These are phyloP conservation scores for Calocybe gangraenosa DNA, from an alignment of 768 basidiomycete species.

Conservation along the genomic window DNA sequence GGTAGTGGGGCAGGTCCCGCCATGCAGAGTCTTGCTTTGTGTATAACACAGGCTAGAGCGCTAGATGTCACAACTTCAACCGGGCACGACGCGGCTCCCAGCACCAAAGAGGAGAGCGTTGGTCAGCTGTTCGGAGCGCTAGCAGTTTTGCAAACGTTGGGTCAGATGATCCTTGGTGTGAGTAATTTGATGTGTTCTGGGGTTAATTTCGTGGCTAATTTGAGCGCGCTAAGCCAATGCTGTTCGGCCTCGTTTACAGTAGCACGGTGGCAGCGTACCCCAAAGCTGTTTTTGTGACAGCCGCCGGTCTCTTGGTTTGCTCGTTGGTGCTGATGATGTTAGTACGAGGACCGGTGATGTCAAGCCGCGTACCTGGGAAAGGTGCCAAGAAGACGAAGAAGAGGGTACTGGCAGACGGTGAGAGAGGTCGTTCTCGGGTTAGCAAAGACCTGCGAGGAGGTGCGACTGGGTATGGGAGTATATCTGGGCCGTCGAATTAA, in stretches of 20 bases:
- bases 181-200: constrained; percentile 14
- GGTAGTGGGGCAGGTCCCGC: constrained; percentile 72
- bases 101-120: constrained; percentile 24
- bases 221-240: constrained; percentile 42
- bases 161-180: constrained; percentile 61
- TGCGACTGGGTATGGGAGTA: constrained; percentile 22
- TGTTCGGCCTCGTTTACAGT: constrained; percentile 73
- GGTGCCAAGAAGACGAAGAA: constrained; percentile 15
- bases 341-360: constrained; percentile 35
- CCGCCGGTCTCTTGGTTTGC: constrained; percentile 43
- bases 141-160: constrained; percentile 64
- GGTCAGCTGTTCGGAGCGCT: constrained; percentile 72
- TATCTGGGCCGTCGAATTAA: neutral
- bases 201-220: constrained; percentile 1
- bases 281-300: constrained; percentile 63
- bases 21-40: constrained; percentile 67
- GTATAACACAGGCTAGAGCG: constrained; percentile 46
- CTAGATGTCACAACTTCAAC: constrained; percentile 20
- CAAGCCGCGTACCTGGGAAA: constrained; percentile 13
- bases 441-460: constrained; percentile 47
- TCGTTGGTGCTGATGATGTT: constrained; percentile 32
- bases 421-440: constrained; percentile 41
- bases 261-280: constrained; percentile 64
- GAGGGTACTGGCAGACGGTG: constrained; percentile 22
- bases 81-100: constrained; percentile 10